Conservation (phyloP, 495 filamentous ascomycete species). For the Penicillium odoratum region DNA sequence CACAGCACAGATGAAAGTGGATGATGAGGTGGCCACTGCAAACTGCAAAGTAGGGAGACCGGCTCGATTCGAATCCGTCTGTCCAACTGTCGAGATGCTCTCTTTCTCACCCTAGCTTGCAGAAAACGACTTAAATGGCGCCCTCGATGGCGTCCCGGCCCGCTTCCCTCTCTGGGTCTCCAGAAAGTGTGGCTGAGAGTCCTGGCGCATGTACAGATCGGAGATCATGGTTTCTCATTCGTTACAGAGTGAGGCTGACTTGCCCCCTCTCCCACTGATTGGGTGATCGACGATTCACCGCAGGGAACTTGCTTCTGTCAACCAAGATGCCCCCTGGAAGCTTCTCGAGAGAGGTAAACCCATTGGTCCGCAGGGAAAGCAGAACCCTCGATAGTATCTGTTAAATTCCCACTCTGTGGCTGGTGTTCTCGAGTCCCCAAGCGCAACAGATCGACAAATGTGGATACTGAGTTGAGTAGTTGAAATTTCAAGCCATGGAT, state of each 20-base stretch:
- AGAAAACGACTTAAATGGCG: not conserved
- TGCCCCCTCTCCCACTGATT: not conserved
- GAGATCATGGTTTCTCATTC: not conserved
- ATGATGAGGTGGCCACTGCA: too few species aligned
- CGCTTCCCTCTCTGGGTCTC: not conserved
- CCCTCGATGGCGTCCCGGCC: not conserved
- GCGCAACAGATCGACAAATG: conserved; percentile 9
- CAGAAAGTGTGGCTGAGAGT: not conserved
- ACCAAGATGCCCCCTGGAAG: not conserved
- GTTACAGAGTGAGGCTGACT: not conserved
- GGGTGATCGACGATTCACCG: not conserved
- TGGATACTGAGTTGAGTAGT: conserved; percentile 11
- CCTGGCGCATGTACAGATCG: not conserved
- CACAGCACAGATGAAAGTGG: too few species aligned
- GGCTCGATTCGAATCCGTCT: not conserved
- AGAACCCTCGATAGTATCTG: not conserved
- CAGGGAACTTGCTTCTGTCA: not conserved
- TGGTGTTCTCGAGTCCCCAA: not conserved
- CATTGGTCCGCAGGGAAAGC: not conserved
- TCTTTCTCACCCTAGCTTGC: not conserved
- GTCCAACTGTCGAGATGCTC: not conserved
- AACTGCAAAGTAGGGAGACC: not conserved
- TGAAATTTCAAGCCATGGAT: conserved; percentile 9
- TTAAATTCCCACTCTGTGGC: not conserved
- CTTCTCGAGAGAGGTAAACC: not conserved